These are phyloP conservation scores for Articulospora tetracladia DNA, from an alignment of 495 filamentous ascomycete genomes.

Conservation along the genomic window DNA sequence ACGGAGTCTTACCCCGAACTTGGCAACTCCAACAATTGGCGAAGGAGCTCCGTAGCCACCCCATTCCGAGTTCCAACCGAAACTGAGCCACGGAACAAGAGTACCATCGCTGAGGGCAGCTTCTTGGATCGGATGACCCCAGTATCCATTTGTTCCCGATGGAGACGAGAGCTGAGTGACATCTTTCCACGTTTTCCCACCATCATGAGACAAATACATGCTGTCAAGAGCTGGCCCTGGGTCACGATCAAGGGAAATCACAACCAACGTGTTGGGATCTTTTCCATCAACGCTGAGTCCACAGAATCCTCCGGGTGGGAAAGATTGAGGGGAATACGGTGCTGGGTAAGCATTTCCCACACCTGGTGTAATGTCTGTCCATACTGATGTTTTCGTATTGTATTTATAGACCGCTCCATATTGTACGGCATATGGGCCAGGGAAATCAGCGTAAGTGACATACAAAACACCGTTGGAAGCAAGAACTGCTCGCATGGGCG, in stretches of 20 bases:
- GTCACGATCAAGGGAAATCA: slow-evolving; percentile 7
- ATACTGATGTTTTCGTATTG: slow-evolving; percentile 6
- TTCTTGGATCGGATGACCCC: slow-evolving; percentile 4
- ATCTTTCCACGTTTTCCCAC: slow-evolving; percentile 4
- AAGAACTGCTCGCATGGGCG: slow-evolving; percentile 2
- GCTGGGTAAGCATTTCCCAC: background rate
- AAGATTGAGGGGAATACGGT: slow-evolving; percentile 1
- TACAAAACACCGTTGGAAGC: slow-evolving; percentile 6
- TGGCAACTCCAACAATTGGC: slow-evolving; percentile 9
- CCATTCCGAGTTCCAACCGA: slow-evolving; percentile 10
- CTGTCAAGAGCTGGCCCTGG: slow-evolving; percentile 11
- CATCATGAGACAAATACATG: slow-evolving; percentile 11
- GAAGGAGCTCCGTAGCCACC: slow-evolving; percentile 10
- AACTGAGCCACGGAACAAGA: slow-evolving; percentile 7
- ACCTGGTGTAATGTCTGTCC: slow-evolving; percentile 6
- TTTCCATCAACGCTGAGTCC: slow-evolving; percentile 6
- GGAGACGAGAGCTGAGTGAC: slow-evolving; percentile 7
- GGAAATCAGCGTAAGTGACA: slow-evolving; percentile 5
- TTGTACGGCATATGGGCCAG: slow-evolving; percentile 1
- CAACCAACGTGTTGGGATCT: slow-evolving; percentile 5
- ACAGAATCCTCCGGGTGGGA: slow-evolving; percentile 6
- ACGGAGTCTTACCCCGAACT: background rate
- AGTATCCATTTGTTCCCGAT: slow-evolving; percentile 8
- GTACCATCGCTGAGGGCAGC: slow-evolving; percentile 2
- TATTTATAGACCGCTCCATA: slow-evolving; percentile 1